phyloP scores from a whole-genome alignment of 108 stramenopile genomes.

The Mayamaea pseudoterrestris region DNA sequence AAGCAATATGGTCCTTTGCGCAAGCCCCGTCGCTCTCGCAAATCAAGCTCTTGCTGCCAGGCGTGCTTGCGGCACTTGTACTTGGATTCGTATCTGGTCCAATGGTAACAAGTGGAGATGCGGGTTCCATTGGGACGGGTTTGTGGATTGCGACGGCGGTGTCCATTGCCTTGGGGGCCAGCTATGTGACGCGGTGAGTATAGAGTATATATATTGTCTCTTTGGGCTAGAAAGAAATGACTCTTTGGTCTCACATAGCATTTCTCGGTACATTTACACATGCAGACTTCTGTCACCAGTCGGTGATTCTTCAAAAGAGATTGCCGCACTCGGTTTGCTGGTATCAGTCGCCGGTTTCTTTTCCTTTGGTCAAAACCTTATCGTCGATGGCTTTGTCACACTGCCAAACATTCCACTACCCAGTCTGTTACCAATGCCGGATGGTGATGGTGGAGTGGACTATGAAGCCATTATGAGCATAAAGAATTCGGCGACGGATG shows the following conservation, averaged over 20 bases:
- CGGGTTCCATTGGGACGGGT: conserved; percentile 39
- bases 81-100: conserved; percentile 59
- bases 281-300: conserved; percentile 52
- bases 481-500: too few species aligned
- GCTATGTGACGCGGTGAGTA: conserved; percentile 54
- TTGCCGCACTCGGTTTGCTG: conserved; percentile 63
- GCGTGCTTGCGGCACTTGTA: conserved; percentile 46
- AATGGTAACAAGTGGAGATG: conserved; percentile 72
- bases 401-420: conserved; percentile 10
- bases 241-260: too few species aligned
- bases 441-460: too few species aligned
- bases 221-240: too few species aligned
- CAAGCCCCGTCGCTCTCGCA: conserved; percentile 60
- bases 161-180: conserved; percentile 42
- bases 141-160: conserved; percentile 65
- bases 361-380: conserved; percentile 68
- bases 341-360: conserved; percentile 79
- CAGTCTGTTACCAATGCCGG: too few species aligned
- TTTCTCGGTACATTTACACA: too few species aligned
- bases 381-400: conserved; percentile 73
- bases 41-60: conserved; percentile 62
- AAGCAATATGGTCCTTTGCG: conserved; percentile 72
- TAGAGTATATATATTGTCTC: too few species aligned
- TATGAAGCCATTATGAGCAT: too few species aligned
- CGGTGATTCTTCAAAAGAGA: conserved; percentile 75